A percentile compares a stretch with the other conserved stretches of the same genome.
Conservation (phyloP, 495 filamentous ascomycete species). For the Tuber indicum region DNA sequence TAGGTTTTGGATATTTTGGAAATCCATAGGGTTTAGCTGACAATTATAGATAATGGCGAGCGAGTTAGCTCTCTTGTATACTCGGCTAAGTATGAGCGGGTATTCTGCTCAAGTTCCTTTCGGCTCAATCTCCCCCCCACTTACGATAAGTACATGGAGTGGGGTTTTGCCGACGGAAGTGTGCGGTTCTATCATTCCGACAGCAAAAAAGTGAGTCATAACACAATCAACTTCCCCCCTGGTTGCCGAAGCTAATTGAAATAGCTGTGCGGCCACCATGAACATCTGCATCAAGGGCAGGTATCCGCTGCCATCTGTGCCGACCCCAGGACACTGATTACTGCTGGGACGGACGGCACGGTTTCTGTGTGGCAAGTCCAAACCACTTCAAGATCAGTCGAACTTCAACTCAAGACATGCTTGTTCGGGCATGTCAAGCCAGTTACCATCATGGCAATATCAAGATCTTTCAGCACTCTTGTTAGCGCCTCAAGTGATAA, state of each 20-base stretch:
- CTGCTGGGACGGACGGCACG: slow-evolving; percentile 83
- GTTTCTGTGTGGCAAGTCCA: slow-evolving; percentile 72
- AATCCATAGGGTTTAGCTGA: slow-evolving; percentile 28
- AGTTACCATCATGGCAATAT: slow-evolving; percentile 72
- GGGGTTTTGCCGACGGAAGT: slow-evolving; percentile 90
- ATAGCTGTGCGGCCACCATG: slow-evolving; percentile 66
- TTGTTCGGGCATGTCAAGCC: slow-evolving; percentile 84
- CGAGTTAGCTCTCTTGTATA: slow-evolving; percentile 73
- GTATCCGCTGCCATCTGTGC: slow-evolving; percentile 74
- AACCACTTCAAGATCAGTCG: slow-evolving; percentile 58
- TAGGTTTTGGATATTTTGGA: background rate
- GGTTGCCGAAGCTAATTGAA: slow-evolving; percentile 24
- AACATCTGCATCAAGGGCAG: slow-evolving; percentile 86
- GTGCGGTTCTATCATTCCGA: slow-evolving; percentile 82
- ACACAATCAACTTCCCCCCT: background rate
- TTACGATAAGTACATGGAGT: slow-evolving; percentile 88
- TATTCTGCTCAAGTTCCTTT: slow-evolving; percentile 77
- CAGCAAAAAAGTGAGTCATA: slow-evolving; percentile 54
- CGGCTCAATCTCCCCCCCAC: slow-evolving; percentile 76
- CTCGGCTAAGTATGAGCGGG: slow-evolving; percentile 67
- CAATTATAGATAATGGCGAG: slow-evolving; percentile 60
- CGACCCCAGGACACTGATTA: slow-evolving; percentile 83
- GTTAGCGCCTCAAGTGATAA: slow-evolving; percentile 76
- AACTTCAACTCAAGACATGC: slow-evolving; percentile 69
- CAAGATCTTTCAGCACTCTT: slow-evolving; percentile 77